Evolutionary conservation across 2,329 filamentous ascomycete genomes (phyloP).

Genomic region (Davidsoniella neocaledoniae): DNA sequence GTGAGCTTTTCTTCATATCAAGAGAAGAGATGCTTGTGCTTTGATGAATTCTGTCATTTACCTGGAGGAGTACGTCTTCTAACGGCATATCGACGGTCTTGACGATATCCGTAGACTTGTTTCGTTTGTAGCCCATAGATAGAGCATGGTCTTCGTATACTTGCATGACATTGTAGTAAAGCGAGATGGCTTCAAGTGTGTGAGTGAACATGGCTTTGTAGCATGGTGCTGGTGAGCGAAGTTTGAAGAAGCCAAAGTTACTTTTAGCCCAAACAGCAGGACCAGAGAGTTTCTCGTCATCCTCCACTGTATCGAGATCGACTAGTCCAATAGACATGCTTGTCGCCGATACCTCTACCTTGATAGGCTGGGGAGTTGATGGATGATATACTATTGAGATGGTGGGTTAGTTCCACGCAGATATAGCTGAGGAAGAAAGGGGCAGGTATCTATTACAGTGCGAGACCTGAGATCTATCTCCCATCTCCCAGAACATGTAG

Average conservation of each 20-base stretch:
- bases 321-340: constrained; percentile 32
- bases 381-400: constrained; percentile 7
- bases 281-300: constrained; percentile 20
- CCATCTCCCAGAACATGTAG: constrained; percentile 32
- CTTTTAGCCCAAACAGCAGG: constrained; percentile 51
- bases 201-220: constrained; percentile 40
- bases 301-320: constrained; percentile 14
- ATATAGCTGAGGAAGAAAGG: background rate
- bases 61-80: constrained; percentile 21
- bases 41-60: constrained; percentile 10
- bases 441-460: constrained; percentile 21
- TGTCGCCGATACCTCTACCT: constrained; percentile 37
- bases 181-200: constrained; percentile 45
- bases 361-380: constrained; percentile 14
- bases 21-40: background rate
- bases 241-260: constrained; percentile 50
- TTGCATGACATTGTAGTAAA: constrained; percentile 47
- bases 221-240: constrained; percentile 34
- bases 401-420: constrained; percentile 5
- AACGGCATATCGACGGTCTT: constrained; percentile 18
- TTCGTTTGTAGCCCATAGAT: constrained; percentile 18
- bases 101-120: constrained; percentile 18
- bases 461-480: constrained; percentile 21
- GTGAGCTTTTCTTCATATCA: background rate
- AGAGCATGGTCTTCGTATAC: constrained; percentile 29